phyloP scores from a whole-genome alignment of 2,329 filamentous ascomycete genomes.

The Phaeoacremonium minimum region DNA sequence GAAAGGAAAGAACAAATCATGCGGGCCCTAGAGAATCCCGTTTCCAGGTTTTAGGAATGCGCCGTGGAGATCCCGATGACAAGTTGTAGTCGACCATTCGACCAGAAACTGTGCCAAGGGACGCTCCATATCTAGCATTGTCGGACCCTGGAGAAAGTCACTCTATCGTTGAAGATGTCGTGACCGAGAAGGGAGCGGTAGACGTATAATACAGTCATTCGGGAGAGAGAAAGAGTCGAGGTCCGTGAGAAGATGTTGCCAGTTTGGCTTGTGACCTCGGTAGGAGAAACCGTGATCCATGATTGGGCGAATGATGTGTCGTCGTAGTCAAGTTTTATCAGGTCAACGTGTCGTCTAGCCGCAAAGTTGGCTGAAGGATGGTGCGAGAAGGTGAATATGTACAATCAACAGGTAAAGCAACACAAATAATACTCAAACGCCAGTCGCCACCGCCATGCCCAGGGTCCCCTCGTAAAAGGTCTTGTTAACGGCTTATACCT shows the following conservation, averaged over 20 bases:
- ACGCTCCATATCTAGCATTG: too few species aligned
- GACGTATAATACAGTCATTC: not conserved
- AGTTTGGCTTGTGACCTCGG: not conserved
- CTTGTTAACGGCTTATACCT: conserved; percentile 10
- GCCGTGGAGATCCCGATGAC: too few species aligned
- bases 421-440: conserved; percentile 2
- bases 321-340: not conserved
- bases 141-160: too few species aligned
- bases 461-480: conserved; percentile 1
- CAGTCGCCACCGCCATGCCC: too few species aligned
- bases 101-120: too few species aligned
- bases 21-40: too few species aligned
- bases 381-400: conserved; percentile 16
- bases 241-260: not conserved
- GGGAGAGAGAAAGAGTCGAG: too few species aligned
- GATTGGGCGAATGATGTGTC: not conserved
- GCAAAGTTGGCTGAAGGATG: not conserved
- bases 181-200: not conserved
- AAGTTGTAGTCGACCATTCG: too few species aligned
- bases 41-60: too few species aligned
- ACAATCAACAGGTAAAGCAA: conserved; percentile 12
- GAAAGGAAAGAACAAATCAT: too few species aligned
- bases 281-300: not conserved
- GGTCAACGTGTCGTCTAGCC: not conserved
- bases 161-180: not conserved